A percentile compares a stretch with the other conserved stretches of the same genome.
These are phyloP conservation scores for Aureobasidium vineae DNA, from an alignment of 2,329 filamentous ascomycete species.

Conservation along the genomic window DNA sequence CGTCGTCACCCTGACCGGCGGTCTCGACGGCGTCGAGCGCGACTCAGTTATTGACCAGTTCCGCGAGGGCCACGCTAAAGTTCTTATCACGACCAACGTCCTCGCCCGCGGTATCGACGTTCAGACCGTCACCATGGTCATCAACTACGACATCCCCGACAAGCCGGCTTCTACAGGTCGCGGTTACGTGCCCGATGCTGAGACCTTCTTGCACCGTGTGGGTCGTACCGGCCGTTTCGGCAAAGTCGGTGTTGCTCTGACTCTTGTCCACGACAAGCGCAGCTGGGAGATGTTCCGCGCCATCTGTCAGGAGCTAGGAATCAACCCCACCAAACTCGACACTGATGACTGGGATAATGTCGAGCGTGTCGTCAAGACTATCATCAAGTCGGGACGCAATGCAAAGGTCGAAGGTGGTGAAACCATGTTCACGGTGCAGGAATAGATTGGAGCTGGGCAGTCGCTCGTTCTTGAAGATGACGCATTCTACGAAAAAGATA, in stretches of 20 bases:
- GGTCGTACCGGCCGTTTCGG: conserved; percentile 96
- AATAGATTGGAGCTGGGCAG: neutral
- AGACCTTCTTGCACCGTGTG: conserved; percentile 97
- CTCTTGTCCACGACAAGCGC: conserved; percentile 82
- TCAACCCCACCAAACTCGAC: conserved; percentile 76
- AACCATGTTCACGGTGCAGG: neutral
- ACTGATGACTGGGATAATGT: conserved; percentile 89
- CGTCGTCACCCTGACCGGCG: conserved; percentile 85
- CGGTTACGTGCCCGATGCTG: conserved; percentile 59
- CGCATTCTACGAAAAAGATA: neutral
- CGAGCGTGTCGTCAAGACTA: conserved; percentile 75
- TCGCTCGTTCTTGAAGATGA: neutral
- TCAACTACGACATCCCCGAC: conserved; percentile 76
- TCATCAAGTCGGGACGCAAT: conserved; percentile 62
- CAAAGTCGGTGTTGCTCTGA: conserved; percentile 92
- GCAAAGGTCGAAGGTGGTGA: conserved; percentile 3
- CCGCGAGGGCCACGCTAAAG: conserved; percentile 82
- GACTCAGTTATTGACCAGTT: conserved; percentile 85
- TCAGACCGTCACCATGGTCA: conserved; percentile 90
- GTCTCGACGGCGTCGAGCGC: conserved; percentile 77
- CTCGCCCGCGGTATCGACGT: conserved; percentile 94
- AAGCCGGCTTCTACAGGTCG: conserved; percentile 49
- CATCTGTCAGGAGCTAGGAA: conserved; percentile 79
- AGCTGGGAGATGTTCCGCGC: conserved; percentile 75
- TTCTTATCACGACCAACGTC: conserved; percentile 97